Base-by-base conservation (phyloP, 164 flowering plant species). In the Paratinospora sagittata region DNA sequence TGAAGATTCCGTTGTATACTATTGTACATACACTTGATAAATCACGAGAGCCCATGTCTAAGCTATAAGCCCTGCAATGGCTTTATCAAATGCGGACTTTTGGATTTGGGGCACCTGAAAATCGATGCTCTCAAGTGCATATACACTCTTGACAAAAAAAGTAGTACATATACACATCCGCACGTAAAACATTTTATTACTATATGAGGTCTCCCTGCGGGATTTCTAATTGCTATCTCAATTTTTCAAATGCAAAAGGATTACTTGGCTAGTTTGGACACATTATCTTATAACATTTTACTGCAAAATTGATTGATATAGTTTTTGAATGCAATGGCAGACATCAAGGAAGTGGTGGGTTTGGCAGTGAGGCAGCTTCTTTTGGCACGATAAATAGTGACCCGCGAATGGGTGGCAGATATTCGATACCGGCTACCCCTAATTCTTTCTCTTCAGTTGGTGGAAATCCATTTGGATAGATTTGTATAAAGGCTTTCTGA, bases 381-480 rank as follows among this genome's bases (percentile, higher is more conserved):
- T 65, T 68, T 49, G 75, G 77, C 13, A 6, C 62, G 27, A 34
- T 52, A 27, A 65, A 47, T 71, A 55, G 27, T 27, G 75, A 68
- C 67, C 79, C 68, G 16, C 77, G 49, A 17, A 52, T 69, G 27
- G 65, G 49, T 17, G 37, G 52, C 4, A 63, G 70, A 74, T 74
- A 61, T 62, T 65, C 73, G 6, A 70, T 68, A 37, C 80, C 75
- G n/a, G 47, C 76, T 37, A 66, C 73, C n/a, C 82, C 81, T 8
- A 79, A 77, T 66, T 75, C 83, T 64, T 83, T 74, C 66, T 60
- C 89, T 43, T 76, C 88, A 13, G 47, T 33, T 52, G 87, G 90
- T 65, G 92, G 92, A 41, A 90, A 88, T 72, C 96, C 96, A 71
- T 90, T 88, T 82, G 92, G 89, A 12, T 90, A 76, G 77, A n/a